A percentile compares a stretch with the other conserved stretches of the same genome.
Conservation (phyloP, 2,329 filamentous ascomycete species). For the Fonsecaea nubica region DNA sequence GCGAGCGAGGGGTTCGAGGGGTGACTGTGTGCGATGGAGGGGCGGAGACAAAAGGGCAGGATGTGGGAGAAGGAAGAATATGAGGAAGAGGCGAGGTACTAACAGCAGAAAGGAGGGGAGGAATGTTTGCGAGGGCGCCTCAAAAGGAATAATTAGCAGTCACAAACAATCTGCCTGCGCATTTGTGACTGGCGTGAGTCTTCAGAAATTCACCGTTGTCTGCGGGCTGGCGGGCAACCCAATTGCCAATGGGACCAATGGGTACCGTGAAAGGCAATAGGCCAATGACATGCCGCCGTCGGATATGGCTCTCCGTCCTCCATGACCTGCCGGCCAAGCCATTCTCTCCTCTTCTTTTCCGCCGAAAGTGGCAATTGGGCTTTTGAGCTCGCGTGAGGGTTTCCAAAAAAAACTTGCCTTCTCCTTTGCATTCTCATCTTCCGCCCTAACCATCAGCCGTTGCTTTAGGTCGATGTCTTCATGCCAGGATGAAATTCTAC, state of each 20-base stretch:
- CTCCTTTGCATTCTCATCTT: slow-evolving; percentile 14
- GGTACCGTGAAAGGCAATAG: background rate
- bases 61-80: slow-evolving; percentile 2
- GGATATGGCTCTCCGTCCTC: slow-evolving; percentile 5
- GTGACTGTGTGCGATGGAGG: background rate
- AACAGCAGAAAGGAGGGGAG: background rate
- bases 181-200: background rate
- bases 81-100: background rate
- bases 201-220: background rate
- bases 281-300: slow-evolving; percentile 2
- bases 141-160: background rate
- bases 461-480: slow-evolving; percentile 19
- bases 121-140: background rate
- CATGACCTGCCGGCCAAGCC: background rate
- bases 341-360: background rate
- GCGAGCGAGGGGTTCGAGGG: background rate
- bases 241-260: background rate
- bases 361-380: slow-evolving; percentile 21
- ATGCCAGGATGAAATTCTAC: slow-evolving; percentile 58
- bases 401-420: slow-evolving; percentile 10
- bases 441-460: slow-evolving; percentile 7
- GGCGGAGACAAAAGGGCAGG: slow-evolving; percentile 7
- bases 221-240: background rate
- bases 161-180: background rate
- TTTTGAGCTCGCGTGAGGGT: slow-evolving; percentile 21